Evolutionary conservation across 352 stramenopile species (phyloP), one percentile per base, ranked within the genome.

Genomic region (Plasmopara viticola): DNA sequence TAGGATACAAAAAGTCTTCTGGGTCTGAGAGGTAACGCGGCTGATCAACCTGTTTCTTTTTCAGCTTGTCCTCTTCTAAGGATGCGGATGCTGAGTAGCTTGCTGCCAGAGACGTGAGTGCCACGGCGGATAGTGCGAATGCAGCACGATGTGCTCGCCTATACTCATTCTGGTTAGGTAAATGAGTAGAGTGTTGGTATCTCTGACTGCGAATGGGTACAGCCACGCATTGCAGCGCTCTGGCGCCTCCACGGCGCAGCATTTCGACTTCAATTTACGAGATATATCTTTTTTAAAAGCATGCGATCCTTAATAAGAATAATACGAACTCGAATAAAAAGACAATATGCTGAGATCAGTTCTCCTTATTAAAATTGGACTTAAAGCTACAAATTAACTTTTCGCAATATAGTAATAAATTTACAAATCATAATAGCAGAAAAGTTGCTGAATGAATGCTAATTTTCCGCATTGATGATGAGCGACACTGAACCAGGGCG

Each of bases 1-100:
- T 30, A n/a, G 88, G 84, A 63, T 90, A 96, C 53, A 96, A 58
- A 51, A 83, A 87, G 45, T 87, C 72, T 8, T 89, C 80, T 5
- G 68, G 54, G 43, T 52, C 74, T 10, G 51, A 60, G n/a, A 87
- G 52, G 48, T 75, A 80, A 38, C 52, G 65, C 0, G 67, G 70
- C 18, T 55, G 9, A 9, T 61, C 39, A 35, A 34, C 41, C 12
- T 52, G 70, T 18, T 60, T 35, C 12, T 49, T 67, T 18, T 60
- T 35, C n/a, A 58, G 38, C 28, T 15, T 44, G 5, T 54, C 39
- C 14, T 18, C 44, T 9, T 74, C 62, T 0, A 62, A 70, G 10
- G 45, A 57, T 14, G 65, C 51, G 20, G 40, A 56, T 7, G 57
- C 65, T 10, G 66, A 72, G 41, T 62, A 72, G 25, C 40, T 58